A percentile compares a stretch with the other conserved stretches of the same genome.
These are phyloP conservation scores for Furculomyces boomerangus DNA, from an alignment of 371 early-diverging fungal genomes.

Conservation along the genomic window DNA sequence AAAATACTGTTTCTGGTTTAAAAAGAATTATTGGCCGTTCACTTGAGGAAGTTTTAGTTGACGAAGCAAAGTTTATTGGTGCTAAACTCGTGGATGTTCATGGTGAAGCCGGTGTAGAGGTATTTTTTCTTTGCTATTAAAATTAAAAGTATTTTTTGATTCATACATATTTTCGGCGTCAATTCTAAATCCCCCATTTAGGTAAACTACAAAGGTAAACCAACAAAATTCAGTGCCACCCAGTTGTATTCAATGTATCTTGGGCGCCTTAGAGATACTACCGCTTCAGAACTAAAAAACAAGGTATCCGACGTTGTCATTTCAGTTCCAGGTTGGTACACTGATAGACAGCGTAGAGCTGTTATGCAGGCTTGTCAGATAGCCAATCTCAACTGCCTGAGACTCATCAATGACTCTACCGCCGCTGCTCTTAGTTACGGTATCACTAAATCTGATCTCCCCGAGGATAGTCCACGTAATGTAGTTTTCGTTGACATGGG, in stretches of 20 bases:
- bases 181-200: background rate
- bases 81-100: slow-evolving; percentile 58
- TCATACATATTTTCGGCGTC: background rate
- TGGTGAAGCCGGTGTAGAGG: slow-evolving; percentile 71
- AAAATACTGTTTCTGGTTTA: slow-evolving; percentile 81
- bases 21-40: slow-evolving; percentile 90
- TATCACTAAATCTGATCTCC: slow-evolving; percentile 91
- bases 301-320: slow-evolving; percentile 87
- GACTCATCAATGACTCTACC: slow-evolving; percentile 84
- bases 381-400: slow-evolving; percentile 81
- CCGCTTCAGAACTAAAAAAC: slow-evolving; percentile 59
- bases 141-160: background rate
- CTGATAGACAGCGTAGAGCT: slow-evolving; percentile 81
- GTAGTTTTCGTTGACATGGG: slow-evolving; percentile 92
- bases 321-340: slow-evolving; percentile 89
- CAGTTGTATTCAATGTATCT: slow-evolving; percentile 91
- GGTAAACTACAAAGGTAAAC: slow-evolving; percentile 50
- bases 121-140: slow-evolving; percentile 7
- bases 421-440: slow-evolving; percentile 92
- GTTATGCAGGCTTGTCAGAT: slow-evolving; percentile 77
- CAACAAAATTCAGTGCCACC: slow-evolving; percentile 59
- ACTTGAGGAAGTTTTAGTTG: slow-evolving; percentile 66
- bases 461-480: slow-evolving; percentile 82
- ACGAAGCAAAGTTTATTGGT: slow-evolving; percentile 63
- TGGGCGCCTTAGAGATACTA: slow-evolving; percentile 75